Evolutionary conservation across 2,329 filamentous ascomycete species (phyloP), one percentile per base, ranked within the genome.

Genomic region (Moelleriella libera): DNA sequence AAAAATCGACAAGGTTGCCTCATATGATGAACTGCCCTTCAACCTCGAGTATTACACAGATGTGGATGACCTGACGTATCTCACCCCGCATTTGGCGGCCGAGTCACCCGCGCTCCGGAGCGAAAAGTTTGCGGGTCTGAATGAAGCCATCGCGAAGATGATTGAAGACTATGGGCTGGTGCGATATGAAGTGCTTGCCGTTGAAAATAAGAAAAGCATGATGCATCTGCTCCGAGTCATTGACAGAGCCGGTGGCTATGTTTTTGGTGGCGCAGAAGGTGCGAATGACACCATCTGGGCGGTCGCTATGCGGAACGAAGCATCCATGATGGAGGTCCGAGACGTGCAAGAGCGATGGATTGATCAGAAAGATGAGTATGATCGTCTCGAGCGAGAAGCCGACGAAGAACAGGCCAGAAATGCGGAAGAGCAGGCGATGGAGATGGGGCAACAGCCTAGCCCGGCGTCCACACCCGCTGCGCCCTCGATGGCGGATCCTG

Each of bases 251-350:
- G 83, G 87, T 8, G 92, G 92, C 0, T 97, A 97, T 66, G 85
- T 88, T 1, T 96, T 98, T 68, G 89, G 89, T 0, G 77, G 83
- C 5, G 85, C 88, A 0, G 88, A 96, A 61, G 90, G 88, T 2
- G 87, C 88, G 43, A 96, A 97, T 56, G 90, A 98, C 62, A 89
- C 84, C 6, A 79, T 98, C n/a, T 98, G 92, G 92, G 87, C 94
- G 59, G 82, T 97, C 43, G 88, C 92, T 3, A 94, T 97, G 80
- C 80, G 88, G 48, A 80, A 81, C 49, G 80, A 82, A 49, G 78
- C 80, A 37, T 79, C 78, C 32, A 69, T 81, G 65, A 80, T 94
- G 73, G 88, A 94, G 57, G 80, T 88, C 8, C 73, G 83, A 50
- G 90, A 98, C 64, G 82, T 97, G 52, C 92, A 98, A 66, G 92